Percentiles rank a stretch among this genome's conserved stretches.
phyloP scores from a whole-genome alignment of 2,329 filamentous ascomycete genomes.

The Rhinocladiella mackenziei region DNA sequence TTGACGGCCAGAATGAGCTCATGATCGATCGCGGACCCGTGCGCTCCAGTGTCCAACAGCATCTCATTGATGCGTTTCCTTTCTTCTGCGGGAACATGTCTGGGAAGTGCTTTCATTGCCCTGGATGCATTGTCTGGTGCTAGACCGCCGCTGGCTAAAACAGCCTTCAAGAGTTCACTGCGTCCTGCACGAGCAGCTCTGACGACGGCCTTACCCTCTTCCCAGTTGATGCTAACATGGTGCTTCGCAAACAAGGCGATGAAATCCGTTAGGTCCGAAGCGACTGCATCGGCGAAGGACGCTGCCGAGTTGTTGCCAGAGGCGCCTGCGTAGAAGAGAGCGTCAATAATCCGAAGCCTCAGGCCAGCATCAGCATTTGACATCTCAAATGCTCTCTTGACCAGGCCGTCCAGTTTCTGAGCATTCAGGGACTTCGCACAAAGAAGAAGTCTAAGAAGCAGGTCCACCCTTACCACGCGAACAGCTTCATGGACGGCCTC shows the following conservation, averaged over 20 bases:
- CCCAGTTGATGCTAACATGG: constrained; percentile 9
- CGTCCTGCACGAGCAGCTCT: constrained; percentile 4
- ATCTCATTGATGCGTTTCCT: constrained; percentile 1
- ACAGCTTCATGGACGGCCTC: constrained; percentile 3
- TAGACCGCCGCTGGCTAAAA: constrained; percentile 4
- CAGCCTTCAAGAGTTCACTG: neutral
- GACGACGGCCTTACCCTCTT: constrained; percentile 2
- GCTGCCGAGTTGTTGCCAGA: neutral
- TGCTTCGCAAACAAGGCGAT: constrained; percentile 5
- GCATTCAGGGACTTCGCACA: neutral
- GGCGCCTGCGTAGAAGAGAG: constrained; percentile 3
- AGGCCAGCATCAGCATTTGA: neutral
- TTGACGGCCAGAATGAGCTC: constrained; percentile 6
- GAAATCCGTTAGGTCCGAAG: constrained; percentile 1
- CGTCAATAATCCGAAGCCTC: constrained; percentile 1
- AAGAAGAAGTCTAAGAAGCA: constrained; percentile 8
- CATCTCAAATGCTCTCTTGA: neutral
- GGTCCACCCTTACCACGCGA: constrained; percentile 3
- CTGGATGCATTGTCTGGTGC: constrained; percentile 6
- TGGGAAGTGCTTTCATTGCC: constrained; percentile 5
- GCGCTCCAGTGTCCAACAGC: constrained; percentile 1
- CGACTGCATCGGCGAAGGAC: constrained; percentile 4
- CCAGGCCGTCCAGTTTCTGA: neutral
- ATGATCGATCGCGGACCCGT: constrained; percentile 5
- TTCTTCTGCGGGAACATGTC: constrained; percentile 1